Percentiles rank a stretch among this genome's conserved stretches.
phyloP scores from a whole-genome alignment of 768 basidiomycete species.

The Polyporus arcularius region DNA sequence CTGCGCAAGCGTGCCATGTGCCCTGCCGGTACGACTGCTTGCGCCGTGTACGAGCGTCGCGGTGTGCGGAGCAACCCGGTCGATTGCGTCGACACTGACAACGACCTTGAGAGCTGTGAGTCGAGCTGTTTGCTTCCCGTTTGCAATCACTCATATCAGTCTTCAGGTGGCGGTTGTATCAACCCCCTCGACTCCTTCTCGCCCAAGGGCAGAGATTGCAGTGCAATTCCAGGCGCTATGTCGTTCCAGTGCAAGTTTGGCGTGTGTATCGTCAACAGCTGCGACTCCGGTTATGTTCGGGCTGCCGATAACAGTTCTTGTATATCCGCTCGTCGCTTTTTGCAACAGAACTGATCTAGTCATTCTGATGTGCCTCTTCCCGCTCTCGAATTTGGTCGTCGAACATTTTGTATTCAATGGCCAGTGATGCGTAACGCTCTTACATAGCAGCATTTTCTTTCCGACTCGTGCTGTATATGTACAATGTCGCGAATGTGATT shows the following conservation, averaged over 20 bases:
- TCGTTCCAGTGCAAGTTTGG: slow-evolving; percentile 50
- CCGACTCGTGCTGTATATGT: no score
- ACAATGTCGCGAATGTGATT: no score
- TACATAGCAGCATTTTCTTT: no score
- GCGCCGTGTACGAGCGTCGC: slow-evolving; percentile 36
- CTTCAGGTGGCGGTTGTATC: slow-evolving; percentile 50
- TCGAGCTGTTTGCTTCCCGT: slow-evolving; percentile 1
- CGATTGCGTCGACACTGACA: slow-evolving; percentile 51
- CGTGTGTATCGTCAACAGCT: not conserved
- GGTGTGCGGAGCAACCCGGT: slow-evolving; percentile 40
- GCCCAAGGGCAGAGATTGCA: slow-evolving; percentile 49
- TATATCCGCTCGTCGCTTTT: not conserved
- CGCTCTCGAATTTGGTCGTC: not conserved
- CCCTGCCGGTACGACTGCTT: slow-evolving; percentile 38
- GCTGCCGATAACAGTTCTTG: not conserved
- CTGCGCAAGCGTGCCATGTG: slow-evolving; percentile 34
- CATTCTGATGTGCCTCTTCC: slow-evolving; percentile 19
- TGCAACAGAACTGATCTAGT: not conserved
- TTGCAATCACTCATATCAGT: no score
- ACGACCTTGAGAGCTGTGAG: slow-evolving; percentile 56
- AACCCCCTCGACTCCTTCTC: slow-evolving; percentile 32
- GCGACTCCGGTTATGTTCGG: not conserved
- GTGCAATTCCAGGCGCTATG: slow-evolving; percentile 46
- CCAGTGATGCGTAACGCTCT: no score
- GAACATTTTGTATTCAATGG: no score